Base-by-base conservation (phyloP, 1,139 yeast species). In the Candida sojae region DNA sequence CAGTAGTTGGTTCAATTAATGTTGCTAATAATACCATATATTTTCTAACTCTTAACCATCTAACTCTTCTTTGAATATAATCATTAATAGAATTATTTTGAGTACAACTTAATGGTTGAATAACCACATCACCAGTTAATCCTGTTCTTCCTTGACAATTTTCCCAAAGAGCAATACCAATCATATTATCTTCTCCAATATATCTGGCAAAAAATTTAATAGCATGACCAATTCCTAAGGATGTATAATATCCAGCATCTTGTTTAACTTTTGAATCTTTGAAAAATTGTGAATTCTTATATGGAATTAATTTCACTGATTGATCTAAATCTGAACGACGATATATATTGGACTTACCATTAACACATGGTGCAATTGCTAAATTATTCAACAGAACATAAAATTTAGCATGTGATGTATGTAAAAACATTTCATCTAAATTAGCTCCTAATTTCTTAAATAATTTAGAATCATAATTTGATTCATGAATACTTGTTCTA, bases 181-280 rank as follows among this genome's bases (percentile, higher is more conserved):
- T 89, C 96, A 90, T 88, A 63, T 90, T 90, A 65, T 90, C 97
- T 61, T 90, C 97, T 3, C 96, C 96, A 60, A 91, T 90, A 63
- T 86, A 91, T 51, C 84, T 73, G 7, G 96, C 83, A 65, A 91
- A 90, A 53, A 83, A 81, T 49, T 83, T 77, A 46, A 91, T 73
- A 5, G 73, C 62, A 47, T 73, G 70, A 0, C 96, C 95, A 0
- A 70, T 63, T 2, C 79, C 78, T 40, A 63, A 48, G 2, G 59
- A 51, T 1, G 70, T 54, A 44, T 63, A 62, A 21, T 58, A 46
- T 35, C 54, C 54, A 1, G 80, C 79, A 46, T 68, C 73, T 31
- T 56, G 52, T 39, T 64, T 61, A 11, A 73, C 73, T 8, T 59
- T 53, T 1, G 53, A 50, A 28, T 70, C 73, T 39, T 58, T 47